A percentile compares a stretch with the other conserved stretches of the same genome.
phyloP scores from a whole-genome alignment of 148 eudicot genomes.

The Rhododendron griersonianum region DNA sequence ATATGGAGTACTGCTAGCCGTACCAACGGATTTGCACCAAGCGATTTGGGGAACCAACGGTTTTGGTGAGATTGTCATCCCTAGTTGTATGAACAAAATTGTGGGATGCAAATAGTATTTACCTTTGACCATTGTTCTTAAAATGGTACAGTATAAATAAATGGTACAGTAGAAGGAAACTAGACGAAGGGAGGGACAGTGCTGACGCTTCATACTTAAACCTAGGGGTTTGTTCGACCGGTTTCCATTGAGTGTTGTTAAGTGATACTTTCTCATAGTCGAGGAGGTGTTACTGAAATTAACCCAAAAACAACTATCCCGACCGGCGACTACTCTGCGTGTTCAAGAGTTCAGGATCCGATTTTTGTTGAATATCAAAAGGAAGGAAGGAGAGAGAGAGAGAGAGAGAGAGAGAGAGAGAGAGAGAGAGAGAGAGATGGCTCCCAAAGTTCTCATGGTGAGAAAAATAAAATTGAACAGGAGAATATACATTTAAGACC shows the following conservation, averaged over 20 bases:
- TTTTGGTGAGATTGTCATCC: too few relatives aligned
- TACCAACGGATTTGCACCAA: too few relatives aligned
- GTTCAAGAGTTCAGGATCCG: neutral
- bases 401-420: conserved; percentile 19
- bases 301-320: neutral
- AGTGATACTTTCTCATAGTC: neutral
- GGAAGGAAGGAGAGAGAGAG: conserved; percentile 6
- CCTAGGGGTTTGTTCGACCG: neutral
- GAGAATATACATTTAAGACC: neutral
- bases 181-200: too few relatives aligned
- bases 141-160: too few relatives aligned
- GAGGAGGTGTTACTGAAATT: neutral
- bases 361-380: neutral
- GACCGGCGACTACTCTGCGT: neutral
- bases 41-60: too few relatives aligned
- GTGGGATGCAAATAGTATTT: too few relatives aligned
- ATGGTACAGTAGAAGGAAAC: too few relatives aligned
- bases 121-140: too few relatives aligned
- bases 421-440: conserved; percentile 32
- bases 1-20: too few relatives aligned
- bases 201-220: too few relatives aligned
- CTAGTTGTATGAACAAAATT: too few relatives aligned
- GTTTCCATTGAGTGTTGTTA: neutral
- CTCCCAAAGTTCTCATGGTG: conserved; percentile 78
- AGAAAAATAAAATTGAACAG: neutral